Percentiles rank a stretch among this genome's conserved stretches.
Evolutionary conservation across 352 stramenopile genomes (phyloP).

Genomic region (Globisporangium rhizosaccharum): DNA sequence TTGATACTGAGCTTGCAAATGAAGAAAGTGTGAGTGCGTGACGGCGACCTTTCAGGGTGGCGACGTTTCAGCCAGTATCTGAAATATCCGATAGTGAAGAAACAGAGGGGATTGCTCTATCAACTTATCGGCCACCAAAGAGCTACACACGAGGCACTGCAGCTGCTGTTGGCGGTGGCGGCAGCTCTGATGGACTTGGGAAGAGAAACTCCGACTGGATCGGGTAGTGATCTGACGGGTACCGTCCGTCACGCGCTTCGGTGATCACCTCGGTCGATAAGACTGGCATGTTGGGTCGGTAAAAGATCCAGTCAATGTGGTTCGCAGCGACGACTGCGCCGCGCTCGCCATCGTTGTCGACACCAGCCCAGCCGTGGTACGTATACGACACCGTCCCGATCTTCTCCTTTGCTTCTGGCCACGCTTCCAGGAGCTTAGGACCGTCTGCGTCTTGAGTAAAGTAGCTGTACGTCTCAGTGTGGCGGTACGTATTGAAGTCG

Average conservation of each 20-base stretch:
- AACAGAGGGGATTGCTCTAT: not conserved
- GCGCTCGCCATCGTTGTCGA: conserved; percentile 77
- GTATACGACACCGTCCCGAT: conserved; percentile 81
- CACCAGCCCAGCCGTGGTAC: conserved; percentile 84
- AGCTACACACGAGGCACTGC: not conserved
- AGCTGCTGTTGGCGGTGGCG: conserved; percentile 20
- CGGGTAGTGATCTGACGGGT: conserved; percentile 85
- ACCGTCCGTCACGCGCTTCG: conserved; percentile 70
- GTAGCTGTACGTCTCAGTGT: conserved; percentile 77
- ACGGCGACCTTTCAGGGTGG: not conserved
- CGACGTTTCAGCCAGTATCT: not conserved
- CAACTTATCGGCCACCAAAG: not conserved
- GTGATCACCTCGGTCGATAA: conserved; percentile 78
- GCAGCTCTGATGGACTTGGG: conserved; percentile 48
- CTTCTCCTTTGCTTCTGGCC: conserved; percentile 54
- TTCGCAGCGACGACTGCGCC: conserved; percentile 58
- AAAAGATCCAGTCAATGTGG: conserved; percentile 90
- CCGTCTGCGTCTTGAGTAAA: conserved; percentile 60
- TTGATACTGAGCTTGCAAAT: not conserved
- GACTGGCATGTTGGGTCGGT: conserved; percentile 70
- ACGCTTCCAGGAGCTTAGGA: conserved; percentile 65
- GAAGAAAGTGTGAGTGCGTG: not conserved
- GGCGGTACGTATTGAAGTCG: conserved; percentile 85
- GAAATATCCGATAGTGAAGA: not conserved
- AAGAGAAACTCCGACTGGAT: conserved; percentile 81